Percentiles rank a stretch among this genome's conserved stretches.
These are phyloP conservation scores for Pleurotus citrinopileatus DNA, from an alignment of 768 basidiomycete genomes.

Conservation along the genomic window DNA sequence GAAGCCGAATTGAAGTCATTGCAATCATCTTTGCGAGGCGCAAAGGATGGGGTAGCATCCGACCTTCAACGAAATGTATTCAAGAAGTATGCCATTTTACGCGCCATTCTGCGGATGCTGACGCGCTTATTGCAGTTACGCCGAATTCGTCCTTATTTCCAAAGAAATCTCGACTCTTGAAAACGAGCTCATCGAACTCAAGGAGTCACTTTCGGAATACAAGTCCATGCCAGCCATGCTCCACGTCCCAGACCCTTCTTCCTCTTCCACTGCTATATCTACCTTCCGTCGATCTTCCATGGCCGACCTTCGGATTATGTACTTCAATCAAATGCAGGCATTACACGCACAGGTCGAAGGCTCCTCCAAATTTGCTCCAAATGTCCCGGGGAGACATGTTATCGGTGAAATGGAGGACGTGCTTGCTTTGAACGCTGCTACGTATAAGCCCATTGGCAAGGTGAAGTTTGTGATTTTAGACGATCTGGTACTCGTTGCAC, in stretches of 20 bases:
- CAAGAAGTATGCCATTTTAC: slow-evolving; percentile 64
- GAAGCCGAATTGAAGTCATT: slow-evolving; percentile 76
- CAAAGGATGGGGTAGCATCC: slow-evolving; percentile 69
- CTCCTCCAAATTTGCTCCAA: slow-evolving; percentile 91
- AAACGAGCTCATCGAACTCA: slow-evolving; percentile 97
- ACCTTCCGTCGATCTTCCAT: slow-evolving; percentile 76
- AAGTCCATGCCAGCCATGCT: slow-evolving; percentile 92
- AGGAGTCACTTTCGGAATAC: slow-evolving; percentile 92
- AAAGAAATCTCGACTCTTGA: slow-evolving; percentile 96
- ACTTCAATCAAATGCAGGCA: slow-evolving; percentile 91
- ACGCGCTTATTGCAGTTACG: slow-evolving; percentile 59
- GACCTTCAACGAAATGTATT: slow-evolving; percentile 92
- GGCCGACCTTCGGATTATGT: slow-evolving; percentile 92
- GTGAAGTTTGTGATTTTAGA: slow-evolving; percentile 91
- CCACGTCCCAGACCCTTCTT: slow-evolving; percentile 77
- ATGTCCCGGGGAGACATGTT: slow-evolving; percentile 88
- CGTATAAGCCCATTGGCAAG: slow-evolving; percentile 86
- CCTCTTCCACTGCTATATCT: slow-evolving; percentile 45
- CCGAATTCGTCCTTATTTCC: slow-evolving; percentile 94
- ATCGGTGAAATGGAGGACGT: slow-evolving; percentile 84
- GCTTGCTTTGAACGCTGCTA: slow-evolving; percentile 85
- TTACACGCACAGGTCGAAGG: slow-evolving; percentile 91
- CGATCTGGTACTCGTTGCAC: slow-evolving; percentile 87
- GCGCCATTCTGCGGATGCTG: neutral
- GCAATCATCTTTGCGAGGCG: slow-evolving; percentile 69